Base-by-base conservation (phyloP, 441 rosid species). In the Kokia cookei region DNA sequence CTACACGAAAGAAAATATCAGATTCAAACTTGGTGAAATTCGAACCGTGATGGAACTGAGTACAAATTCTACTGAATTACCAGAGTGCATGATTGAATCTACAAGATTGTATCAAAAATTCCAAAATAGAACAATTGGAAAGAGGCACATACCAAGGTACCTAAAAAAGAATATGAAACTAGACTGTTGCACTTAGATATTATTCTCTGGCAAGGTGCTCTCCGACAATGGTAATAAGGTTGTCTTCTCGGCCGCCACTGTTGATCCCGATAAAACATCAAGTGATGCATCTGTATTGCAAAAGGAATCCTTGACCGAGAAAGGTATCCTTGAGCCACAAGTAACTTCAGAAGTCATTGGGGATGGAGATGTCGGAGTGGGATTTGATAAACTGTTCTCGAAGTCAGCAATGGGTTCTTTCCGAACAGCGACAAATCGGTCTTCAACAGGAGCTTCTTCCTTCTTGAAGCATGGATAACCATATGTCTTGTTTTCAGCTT, bases 351-450 rank as follows among this genome's bases (percentile, higher is more conserved):
- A 51, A 13, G 69, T 9, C 45, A 29, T 50, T 2, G 57, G 50
- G 65, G 43, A 58, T 65, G 64, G 74, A 24, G 69, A 51, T 69
- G 50, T 47, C 11, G 26, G 37, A 9, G 35, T 15, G 71, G 60
- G 75, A 42, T 72, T 67, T 59, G 70, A 76, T 13, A 37, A 35
- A 69, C 35, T 19, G 67, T 48, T 76, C 54, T 57, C 47, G 55
- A 45, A 48, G 72, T 77, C 65, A 60, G 17, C 4, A n/a, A n/a
- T 29, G 10, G 69, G 73, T 40, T 70, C 80, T 72, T 77, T 74
- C 32, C 27, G 69, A 26, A 48, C 80, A 62, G 83, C 53, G 60
- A 71, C 79, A 73, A 73, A 78, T 82, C 69, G 78, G 71, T 74
- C 79, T 61, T 69, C 63, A 37, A 47, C 6, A 67, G 17, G 61